Conservation (phyloP, 805 yeast genomes). For the Phaffomyces opuntiae region DNA sequence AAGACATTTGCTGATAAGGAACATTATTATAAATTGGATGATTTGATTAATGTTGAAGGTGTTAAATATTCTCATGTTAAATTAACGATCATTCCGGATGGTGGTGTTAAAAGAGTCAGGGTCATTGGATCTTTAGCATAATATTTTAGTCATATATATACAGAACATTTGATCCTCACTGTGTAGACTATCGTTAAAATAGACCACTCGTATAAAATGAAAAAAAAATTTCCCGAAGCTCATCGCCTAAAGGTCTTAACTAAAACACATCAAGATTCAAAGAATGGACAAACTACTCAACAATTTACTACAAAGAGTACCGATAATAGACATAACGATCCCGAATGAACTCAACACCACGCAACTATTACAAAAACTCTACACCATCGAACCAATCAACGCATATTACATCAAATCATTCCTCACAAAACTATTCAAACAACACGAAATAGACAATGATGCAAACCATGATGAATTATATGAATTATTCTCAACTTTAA, state of each 20-base stretch:
- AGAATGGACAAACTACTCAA: constrained; percentile 13
- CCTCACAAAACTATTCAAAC: constrained; percentile 26
- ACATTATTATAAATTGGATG: constrained; percentile 41
- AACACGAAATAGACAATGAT: constrained; percentile 31
- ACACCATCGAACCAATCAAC: constrained; percentile 28
- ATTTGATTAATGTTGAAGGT: constrained; percentile 19
- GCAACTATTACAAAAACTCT: constrained; percentile 16
- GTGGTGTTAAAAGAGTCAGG: constrained; percentile 89
- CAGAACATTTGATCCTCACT: too few relatives aligned
- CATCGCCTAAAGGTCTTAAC: background rate
- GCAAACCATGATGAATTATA: constrained; percentile 35
- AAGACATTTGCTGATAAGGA: constrained; percentile 83
- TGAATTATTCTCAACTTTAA: constrained; percentile 25
- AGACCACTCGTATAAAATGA: too few relatives aligned
- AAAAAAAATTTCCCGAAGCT: background rate
- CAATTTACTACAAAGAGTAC: constrained; percentile 20
- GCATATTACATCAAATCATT: constrained; percentile 44
- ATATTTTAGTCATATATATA: background rate
- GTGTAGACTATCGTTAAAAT: too few relatives aligned
- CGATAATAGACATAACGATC: constrained; percentile 7
- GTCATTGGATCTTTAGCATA: constrained; percentile 51
- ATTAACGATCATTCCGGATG: constrained; percentile 87
- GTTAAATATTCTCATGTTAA: constrained; percentile 59
- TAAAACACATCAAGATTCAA: background rate
- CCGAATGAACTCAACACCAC: constrained; percentile 12